Evolutionary conservation across 352 stramenopile species (phyloP).

Genomic region (Phytophthora rubi): DNA sequence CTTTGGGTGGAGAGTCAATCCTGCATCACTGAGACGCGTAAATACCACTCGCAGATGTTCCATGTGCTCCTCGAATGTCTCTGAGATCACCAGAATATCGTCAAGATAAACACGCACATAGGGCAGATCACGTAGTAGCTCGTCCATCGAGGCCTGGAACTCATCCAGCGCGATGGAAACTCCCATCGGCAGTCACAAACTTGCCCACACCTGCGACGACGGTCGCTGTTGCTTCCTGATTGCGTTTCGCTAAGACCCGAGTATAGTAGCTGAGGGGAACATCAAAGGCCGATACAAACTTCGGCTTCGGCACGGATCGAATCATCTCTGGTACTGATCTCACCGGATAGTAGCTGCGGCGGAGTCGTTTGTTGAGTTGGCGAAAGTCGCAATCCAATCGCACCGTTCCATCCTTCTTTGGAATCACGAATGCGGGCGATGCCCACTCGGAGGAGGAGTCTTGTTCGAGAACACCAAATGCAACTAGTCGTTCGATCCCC

Average conservation of each 20-base stretch:
- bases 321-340: constrained; percentile 5
- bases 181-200: constrained; percentile 6
- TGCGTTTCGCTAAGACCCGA: neutral
- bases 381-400: neutral
- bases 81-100: neutral
- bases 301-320: neutral
- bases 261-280: constrained; percentile 6
- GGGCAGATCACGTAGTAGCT: constrained; percentile 1
- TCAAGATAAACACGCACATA: constrained; percentile 7
- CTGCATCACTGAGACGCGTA: neutral
- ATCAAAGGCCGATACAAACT: neutral
- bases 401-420: constrained; percentile 8
- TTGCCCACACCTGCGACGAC: neutral
- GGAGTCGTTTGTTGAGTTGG: neutral
- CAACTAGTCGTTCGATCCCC: neutral
- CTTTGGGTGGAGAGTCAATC: constrained; percentile 1
- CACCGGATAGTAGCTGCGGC: neutral
- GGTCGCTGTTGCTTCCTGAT: neutral
- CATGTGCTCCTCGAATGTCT: constrained; percentile 5
- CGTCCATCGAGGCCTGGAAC: constrained; percentile 3
- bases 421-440: constrained; percentile 12
- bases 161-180: neutral
- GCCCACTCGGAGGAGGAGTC: constrained; percentile 1
- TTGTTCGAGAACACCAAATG: neutral
- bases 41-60: constrained; percentile 2